Evolutionary conservation across 805 yeast genomes (phyloP).

Genomic region (Saccharomycopsis lassenensis): DNA sequence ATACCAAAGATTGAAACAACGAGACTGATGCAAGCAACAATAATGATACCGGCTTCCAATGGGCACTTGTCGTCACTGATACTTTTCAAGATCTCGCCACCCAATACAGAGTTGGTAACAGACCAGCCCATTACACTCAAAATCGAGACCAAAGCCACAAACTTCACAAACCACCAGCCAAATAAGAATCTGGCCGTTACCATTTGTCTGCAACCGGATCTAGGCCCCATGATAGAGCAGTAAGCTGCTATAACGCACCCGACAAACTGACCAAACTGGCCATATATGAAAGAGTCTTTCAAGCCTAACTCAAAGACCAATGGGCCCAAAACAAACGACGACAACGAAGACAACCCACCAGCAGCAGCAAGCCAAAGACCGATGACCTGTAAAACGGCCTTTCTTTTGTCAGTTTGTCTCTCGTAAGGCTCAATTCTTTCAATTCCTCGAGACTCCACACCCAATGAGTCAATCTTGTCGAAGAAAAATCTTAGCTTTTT

Average conservation of each 20-base stretch:
- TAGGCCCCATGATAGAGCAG: slow-evolving; percentile 80
- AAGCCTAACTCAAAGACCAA: slow-evolving; percentile 59
- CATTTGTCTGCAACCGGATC: slow-evolving; percentile 86
- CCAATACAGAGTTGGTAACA: slow-evolving; percentile 80
- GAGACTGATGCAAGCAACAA: slow-evolving; percentile 54
- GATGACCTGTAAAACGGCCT: slow-evolving; percentile 35
- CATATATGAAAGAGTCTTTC: slow-evolving; percentile 49
- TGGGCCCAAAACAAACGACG: slow-evolving; percentile 71
- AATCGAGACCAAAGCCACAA: slow-evolving; percentile 60
- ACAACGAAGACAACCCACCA: slow-evolving; percentile 85
- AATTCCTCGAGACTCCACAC: slow-evolving; percentile 74
- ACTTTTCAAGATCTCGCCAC: slow-evolving; percentile 70
- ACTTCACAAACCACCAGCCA: slow-evolving; percentile 78
- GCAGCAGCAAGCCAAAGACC: slow-evolving; percentile 82
- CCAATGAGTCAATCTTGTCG: slow-evolving; percentile 37
- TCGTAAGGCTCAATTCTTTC: slow-evolving; percentile 64
- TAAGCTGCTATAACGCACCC: slow-evolving; percentile 77
- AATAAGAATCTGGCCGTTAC: slow-evolving; percentile 69
- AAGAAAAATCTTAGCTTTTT: too few relatives aligned
- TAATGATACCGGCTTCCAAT: slow-evolving; percentile 60
- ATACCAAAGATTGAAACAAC: slow-evolving; percentile 71
- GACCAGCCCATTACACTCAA: slow-evolving; percentile 87
- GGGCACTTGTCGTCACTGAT: slow-evolving; percentile 59
- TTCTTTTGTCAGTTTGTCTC: slow-evolving; percentile 32
- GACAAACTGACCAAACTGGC: slow-evolving; percentile 48